These are phyloP conservation scores for Lentinula guzmanii DNA, from an alignment of 768 basidiomycete genomes.

Conservation along the genomic window DNA sequence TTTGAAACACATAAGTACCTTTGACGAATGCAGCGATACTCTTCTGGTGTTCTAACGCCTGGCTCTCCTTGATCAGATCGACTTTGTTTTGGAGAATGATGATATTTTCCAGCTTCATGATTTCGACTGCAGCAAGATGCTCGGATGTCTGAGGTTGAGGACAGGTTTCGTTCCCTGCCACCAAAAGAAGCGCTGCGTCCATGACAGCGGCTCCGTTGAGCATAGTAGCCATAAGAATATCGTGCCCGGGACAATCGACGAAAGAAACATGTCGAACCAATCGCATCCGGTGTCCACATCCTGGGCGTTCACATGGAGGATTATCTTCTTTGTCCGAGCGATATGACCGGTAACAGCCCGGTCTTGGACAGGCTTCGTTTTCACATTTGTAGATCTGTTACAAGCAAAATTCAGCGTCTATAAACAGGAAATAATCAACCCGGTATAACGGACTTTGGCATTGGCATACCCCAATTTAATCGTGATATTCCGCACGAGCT, in stretches of 20 bases:
- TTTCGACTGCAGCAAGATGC: constrained; percentile 97
- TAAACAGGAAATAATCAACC: constrained; percentile 4
- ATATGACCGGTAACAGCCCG: constrained; percentile 92
- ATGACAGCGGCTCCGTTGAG: constrained; percentile 99
- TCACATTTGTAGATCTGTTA: constrained; percentile 95
- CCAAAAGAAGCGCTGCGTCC: constrained; percentile 94
- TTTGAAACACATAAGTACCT: constrained; percentile 43
- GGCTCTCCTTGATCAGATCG: constrained; percentile 92
- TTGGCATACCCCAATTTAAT: constrained; percentile 99
- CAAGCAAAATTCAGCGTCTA: constrained; percentile 12
- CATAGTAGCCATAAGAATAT: constrained; percentile 99
- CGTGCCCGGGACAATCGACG: constrained; percentile 96
- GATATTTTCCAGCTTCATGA: constrained; percentile 98
- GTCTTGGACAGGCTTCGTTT: constrained; percentile 88
- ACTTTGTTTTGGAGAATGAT: constrained; percentile 99
- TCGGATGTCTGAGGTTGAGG: constrained; percentile 99
- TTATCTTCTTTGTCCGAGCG: constrained; percentile 90
- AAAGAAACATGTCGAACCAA: constrained; percentile 96
- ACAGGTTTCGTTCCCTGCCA: constrained; percentile 98
- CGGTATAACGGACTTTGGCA: constrained; percentile 71
- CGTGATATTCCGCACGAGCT: constrained; percentile 97
- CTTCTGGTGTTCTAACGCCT: constrained; percentile 93
- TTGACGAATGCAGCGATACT: constrained; percentile 95
- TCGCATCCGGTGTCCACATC: constrained; percentile 87
- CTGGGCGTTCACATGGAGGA: constrained; percentile 89